Evolutionary conservation across 2,329 filamentous ascomycete genomes (phyloP).

Genomic region (Cladosporium sp.): DNA sequence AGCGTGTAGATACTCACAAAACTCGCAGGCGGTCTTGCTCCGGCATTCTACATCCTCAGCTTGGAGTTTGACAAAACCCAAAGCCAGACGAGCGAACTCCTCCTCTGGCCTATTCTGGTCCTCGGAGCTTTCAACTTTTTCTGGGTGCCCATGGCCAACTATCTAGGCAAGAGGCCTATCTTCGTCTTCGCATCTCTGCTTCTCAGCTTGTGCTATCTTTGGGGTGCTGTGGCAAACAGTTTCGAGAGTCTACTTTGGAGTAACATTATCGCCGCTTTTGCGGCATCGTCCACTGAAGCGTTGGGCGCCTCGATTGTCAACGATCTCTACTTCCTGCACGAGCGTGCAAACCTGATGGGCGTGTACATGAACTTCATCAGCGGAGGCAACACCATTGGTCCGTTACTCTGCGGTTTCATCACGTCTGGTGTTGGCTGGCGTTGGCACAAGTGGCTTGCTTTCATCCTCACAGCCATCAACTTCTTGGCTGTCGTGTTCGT

Average conservation of each 20-base stretch:
- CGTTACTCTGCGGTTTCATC: slow-evolving; percentile 43
- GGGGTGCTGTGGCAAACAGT: slow-evolving; percentile 45
- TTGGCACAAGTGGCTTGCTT: slow-evolving; percentile 44
- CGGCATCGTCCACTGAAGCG: slow-evolving; percentile 48
- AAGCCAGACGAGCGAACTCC: slow-evolving; percentile 45
- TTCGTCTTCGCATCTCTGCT: slow-evolving; percentile 48
- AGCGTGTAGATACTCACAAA: background rate
- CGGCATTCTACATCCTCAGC: slow-evolving; percentile 45
- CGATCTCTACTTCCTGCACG: slow-evolving; percentile 36
- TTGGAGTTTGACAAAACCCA: slow-evolving; percentile 49
- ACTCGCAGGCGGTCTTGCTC: slow-evolving; percentile 40
- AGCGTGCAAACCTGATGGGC: slow-evolving; percentile 39
- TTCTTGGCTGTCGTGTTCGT: slow-evolving; percentile 40
- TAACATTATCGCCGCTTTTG: slow-evolving; percentile 49
- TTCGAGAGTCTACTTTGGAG: slow-evolving; percentile 49
- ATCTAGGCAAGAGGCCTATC: slow-evolving; percentile 50
- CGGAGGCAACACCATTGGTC: slow-evolving; percentile 43
- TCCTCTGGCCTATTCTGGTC: slow-evolving; percentile 47
- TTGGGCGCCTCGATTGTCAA: slow-evolving; percentile 44
- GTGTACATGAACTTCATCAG: slow-evolving; percentile 44
- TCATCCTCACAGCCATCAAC: slow-evolving; percentile 35
- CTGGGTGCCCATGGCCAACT: slow-evolving; percentile 51
- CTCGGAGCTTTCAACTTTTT: slow-evolving; percentile 55
- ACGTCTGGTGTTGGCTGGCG: slow-evolving; percentile 43
- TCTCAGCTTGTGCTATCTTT: slow-evolving; percentile 49